Evolutionary conservation across 2,329 filamentous ascomycete species (phyloP).

Genomic region (Monosporascus sp.): DNA sequence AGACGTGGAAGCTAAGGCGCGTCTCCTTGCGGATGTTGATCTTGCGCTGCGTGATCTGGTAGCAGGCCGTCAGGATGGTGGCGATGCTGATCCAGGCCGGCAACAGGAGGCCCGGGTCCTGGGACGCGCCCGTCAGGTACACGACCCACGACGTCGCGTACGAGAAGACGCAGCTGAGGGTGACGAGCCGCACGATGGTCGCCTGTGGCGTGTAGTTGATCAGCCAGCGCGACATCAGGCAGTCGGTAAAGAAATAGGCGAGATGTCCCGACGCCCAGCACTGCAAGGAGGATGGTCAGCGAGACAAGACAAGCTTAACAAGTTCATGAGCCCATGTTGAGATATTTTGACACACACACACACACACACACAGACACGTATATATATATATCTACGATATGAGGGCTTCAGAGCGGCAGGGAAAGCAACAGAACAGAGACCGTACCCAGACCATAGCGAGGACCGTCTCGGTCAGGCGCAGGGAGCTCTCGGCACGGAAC

Average conservation of each 20-base stretch:
- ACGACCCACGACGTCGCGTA: slow-evolving; percentile 71
- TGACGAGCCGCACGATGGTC: slow-evolving; percentile 73
- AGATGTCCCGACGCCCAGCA: slow-evolving; percentile 73
- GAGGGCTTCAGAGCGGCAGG: not conserved
- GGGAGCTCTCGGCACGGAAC: slow-evolving; percentile 41
- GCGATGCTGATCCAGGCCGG: slow-evolving; percentile 77
- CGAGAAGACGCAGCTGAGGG: slow-evolving; percentile 68
- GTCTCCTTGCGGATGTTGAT: slow-evolving; percentile 78
- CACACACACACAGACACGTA: no score
- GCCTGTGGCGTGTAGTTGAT: slow-evolving; percentile 79
- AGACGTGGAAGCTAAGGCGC: slow-evolving; percentile 69
- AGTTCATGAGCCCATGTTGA: not conserved
- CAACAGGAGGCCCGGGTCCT: slow-evolving; percentile 65
- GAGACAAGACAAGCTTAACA: not conserved
- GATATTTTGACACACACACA: not conserved
- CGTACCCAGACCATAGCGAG: slow-evolving; percentile 71
- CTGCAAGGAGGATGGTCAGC: slow-evolving; percentile 34
- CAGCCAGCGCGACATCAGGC: slow-evolving; percentile 81
- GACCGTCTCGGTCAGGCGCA: slow-evolving; percentile 62
- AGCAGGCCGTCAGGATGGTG: slow-evolving; percentile 67
- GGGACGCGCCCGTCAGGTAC: slow-evolving; percentile 63
- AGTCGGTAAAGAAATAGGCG: slow-evolving; percentile 79
- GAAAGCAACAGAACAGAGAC: not conserved
- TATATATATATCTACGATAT: not conserved
- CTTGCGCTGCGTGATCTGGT: slow-evolving; percentile 73